These are phyloP conservation scores for Nicotiana knightiana DNA, from an alignment of 257 asterid species.

Conservation along the genomic window DNA sequence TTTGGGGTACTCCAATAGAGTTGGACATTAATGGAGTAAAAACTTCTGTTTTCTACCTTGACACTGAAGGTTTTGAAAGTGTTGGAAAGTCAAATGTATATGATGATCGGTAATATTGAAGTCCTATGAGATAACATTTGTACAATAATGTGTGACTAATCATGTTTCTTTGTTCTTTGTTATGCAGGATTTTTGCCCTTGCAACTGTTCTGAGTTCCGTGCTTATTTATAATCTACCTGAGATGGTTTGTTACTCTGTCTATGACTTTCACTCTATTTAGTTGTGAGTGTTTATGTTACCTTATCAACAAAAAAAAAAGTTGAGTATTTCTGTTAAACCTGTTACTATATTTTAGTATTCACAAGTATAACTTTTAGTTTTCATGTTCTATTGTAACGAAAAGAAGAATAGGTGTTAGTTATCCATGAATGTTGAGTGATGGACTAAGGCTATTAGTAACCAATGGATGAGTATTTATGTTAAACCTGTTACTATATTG, in stretches of 20 bases:
- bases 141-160: neutral
- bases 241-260: conserved; percentile 65
- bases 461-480: too few species aligned
- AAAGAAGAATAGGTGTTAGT: too few species aligned
- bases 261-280: conserved; percentile 12
- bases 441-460: too few species aligned
- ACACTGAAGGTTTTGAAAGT: conserved; percentile 98
- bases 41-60: conserved; percentile 91
- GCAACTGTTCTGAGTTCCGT: conserved; percentile 97
- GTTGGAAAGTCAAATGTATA: conserved; percentile 96
- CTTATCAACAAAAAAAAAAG: too few species aligned
- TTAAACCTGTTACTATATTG: too few species aligned
- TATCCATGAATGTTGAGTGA: too few species aligned
- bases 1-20: conserved; percentile 87
- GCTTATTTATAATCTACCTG: conserved; percentile 92
- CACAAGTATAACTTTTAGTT: too few species aligned
- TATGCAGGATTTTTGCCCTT: conserved; percentile 79
- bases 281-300: too few species aligned
- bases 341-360: too few species aligned
- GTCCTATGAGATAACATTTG: neutral
- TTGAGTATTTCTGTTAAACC: too few species aligned
- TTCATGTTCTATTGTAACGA: too few species aligned
- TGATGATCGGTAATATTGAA: conserved; percentile 70
- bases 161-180: neutral
- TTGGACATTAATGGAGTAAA: conserved; percentile 72